Conservation (phyloP, 1,139 yeast species). For the Blastobotrys elegans region DNA sequence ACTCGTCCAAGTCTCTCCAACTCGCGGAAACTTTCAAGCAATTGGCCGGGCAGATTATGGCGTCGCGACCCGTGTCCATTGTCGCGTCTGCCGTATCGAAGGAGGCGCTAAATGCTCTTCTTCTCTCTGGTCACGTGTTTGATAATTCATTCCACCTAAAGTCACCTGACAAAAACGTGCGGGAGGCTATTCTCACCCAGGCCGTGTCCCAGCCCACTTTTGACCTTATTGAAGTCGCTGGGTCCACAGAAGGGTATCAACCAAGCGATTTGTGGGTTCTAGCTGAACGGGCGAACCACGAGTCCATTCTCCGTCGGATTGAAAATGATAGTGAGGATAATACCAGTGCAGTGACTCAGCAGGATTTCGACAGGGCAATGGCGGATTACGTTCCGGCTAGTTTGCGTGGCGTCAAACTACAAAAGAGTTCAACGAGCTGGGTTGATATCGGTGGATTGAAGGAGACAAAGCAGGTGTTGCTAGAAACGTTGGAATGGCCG, state of each 20-base stretch:
- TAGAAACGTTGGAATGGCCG: conserved; percentile 97
- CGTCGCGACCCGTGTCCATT: conserved; percentile 47
- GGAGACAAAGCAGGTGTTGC: conserved; percentile 66
- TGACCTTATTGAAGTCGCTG: conserved; percentile 66
- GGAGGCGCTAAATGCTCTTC: conserved; percentile 56
- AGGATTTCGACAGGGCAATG: conserved; percentile 53
- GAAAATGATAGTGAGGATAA: conserved; percentile 13
- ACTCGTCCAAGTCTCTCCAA: conserved; percentile 55
- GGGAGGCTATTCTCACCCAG: conserved; percentile 48
- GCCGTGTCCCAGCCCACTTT: conserved; percentile 40
- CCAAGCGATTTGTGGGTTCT: conserved; percentile 75
- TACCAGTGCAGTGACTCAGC: conserved; percentile 16
- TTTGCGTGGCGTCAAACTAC: conserved; percentile 79
- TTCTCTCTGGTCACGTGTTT: conserved; percentile 66
- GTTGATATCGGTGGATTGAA: conserved; percentile 81
- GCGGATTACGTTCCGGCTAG: conserved; percentile 73
- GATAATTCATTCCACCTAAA: conserved; percentile 57
- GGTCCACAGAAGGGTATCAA: conserved; percentile 81
- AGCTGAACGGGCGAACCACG: conserved; percentile 71
- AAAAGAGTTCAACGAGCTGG: conserved; percentile 76
- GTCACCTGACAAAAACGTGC: conserved; percentile 65
- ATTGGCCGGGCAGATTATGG: conserved; percentile 37
- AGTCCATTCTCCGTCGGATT: conserved; percentile 22
- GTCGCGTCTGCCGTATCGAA: conserved; percentile 58
- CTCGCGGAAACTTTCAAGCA: conserved; percentile 45